Evolutionary conservation across 352 stramenopile species (phyloP).

Genomic region (Blastocystis sp.): DNA sequence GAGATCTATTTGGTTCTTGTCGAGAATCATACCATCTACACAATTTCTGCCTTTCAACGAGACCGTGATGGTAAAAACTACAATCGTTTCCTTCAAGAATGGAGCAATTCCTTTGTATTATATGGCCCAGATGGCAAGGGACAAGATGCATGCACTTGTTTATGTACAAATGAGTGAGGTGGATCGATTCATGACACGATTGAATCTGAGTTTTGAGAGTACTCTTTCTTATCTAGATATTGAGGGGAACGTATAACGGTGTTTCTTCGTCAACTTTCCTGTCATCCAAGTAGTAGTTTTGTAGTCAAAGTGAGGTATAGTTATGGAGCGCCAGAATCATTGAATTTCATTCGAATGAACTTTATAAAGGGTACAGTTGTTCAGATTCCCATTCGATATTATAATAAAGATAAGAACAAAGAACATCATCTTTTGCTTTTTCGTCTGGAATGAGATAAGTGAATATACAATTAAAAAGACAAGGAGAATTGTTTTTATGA

Average conservation of each 20-base stretch:
- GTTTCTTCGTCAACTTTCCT: slow-evolving; percentile 20
- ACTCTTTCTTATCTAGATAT: slow-evolving; percentile 45
- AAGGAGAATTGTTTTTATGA: slow-evolving; percentile 1
- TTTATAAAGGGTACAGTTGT: background rate
- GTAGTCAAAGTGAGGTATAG: background rate
- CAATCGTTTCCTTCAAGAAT: slow-evolving; percentile 8
- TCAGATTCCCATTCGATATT: slow-evolving; percentile 47
- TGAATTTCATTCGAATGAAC: slow-evolving; percentile 52
- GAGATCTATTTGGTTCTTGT: background rate
- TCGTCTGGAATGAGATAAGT: too few relatives aligned
- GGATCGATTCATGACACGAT: background rate
- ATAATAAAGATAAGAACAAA: too few relatives aligned
- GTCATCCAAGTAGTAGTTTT: slow-evolving; percentile 18
- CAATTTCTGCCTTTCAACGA: slow-evolving; percentile 8
- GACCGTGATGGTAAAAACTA: slow-evolving; percentile 9
- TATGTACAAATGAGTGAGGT: slow-evolving; percentile 23
- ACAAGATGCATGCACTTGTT: slow-evolving; percentile 13
- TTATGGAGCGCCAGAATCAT: background rate
- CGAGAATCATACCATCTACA: background rate
- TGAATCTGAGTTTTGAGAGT: slow-evolving; percentile 49
- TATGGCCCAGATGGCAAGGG: slow-evolving; percentile 46
- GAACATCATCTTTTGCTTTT: too few relatives aligned
- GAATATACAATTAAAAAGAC: too few relatives aligned
- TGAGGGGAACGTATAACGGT: background rate
- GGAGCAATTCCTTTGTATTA: slow-evolving; percentile 11